These are phyloP conservation scores for Clavispora carvajalis DNA, from an alignment of 805 yeast species.

Conservation along the genomic window DNA sequence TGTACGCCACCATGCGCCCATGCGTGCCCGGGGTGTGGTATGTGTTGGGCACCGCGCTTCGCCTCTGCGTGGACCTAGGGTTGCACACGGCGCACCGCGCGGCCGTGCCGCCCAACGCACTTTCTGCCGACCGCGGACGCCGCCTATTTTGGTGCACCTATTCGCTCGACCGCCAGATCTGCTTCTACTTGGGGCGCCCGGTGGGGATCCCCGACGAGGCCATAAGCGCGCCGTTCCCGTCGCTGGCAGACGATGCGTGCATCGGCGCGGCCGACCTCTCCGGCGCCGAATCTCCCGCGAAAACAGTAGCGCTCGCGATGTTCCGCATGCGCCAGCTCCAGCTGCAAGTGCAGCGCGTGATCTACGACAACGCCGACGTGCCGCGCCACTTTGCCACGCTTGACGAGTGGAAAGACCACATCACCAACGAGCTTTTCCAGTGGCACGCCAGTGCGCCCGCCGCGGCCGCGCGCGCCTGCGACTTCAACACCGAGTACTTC, in stretches of 20 bases:
- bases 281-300: constrained; percentile 50
- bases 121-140: constrained; percentile 56
- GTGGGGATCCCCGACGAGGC: constrained; percentile 83
- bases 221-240: constrained; percentile 67
- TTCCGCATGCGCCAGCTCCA: constrained; percentile 69
- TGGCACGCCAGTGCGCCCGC: constrained; percentile 63
- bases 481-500: constrained; percentile 66
- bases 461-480: constrained; percentile 55
- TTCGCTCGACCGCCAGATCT: constrained; percentile 77
- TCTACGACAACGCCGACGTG: constrained; percentile 67
- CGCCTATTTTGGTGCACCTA: constrained; percentile 83
- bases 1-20: constrained; percentile 83
- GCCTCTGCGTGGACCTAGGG: constrained; percentile 80
- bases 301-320: constrained; percentile 60
- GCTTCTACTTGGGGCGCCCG: constrained; percentile 83
- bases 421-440: constrained; percentile 45
- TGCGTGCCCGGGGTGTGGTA: constrained; percentile 93
- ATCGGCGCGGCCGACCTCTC: constrained; percentile 39
- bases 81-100: constrained; percentile 52
- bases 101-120: constrained; percentile 39
- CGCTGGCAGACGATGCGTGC: constrained; percentile 66
- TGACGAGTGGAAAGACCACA: constrained; percentile 58
- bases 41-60: constrained; percentile 70
- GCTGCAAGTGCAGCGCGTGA: constrained; percentile 64
- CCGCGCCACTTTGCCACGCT: constrained; percentile 57